Conservation (phyloP, 2,329 filamentous ascomycete genomes). For the Sporothrix mexicana region DNA sequence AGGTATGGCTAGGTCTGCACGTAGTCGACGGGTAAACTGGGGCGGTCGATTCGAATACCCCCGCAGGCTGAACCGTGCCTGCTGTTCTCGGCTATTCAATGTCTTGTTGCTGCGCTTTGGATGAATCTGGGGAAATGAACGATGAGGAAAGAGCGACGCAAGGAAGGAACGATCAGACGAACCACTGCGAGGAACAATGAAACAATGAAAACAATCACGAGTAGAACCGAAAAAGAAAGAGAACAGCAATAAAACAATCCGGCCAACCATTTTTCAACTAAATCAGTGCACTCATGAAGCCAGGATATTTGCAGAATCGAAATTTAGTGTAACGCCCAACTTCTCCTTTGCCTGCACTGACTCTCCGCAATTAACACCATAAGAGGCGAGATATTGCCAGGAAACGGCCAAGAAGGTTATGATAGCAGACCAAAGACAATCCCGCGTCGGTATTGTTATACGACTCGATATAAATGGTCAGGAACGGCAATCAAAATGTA, state of each 20-base stretch:
- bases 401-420: neutral
- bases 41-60: no score
- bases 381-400: neutral
- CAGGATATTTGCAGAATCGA: no score
- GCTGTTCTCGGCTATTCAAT: neutral
- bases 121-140: conserved; percentile 4
- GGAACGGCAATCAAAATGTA: no score
- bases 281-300: no score
- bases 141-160: neutral
- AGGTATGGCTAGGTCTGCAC: conserved; percentile 66
- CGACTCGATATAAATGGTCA: neutral
- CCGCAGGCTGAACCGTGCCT: neutral
- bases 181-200: no score
- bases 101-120: neutral
- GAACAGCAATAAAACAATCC: no score
- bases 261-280: no score
- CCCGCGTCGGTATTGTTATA: neutral
- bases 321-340: no score
- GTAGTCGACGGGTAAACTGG: neutral
- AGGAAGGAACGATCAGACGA: neutral
- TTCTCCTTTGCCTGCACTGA: neutral
- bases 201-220: no score
- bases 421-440: neutral
- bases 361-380: neutral
- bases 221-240: no score